These are phyloP conservation scores for Sisymbrium irio DNA, from an alignment of 345 rosid genomes.

Conservation along the genomic window DNA sequence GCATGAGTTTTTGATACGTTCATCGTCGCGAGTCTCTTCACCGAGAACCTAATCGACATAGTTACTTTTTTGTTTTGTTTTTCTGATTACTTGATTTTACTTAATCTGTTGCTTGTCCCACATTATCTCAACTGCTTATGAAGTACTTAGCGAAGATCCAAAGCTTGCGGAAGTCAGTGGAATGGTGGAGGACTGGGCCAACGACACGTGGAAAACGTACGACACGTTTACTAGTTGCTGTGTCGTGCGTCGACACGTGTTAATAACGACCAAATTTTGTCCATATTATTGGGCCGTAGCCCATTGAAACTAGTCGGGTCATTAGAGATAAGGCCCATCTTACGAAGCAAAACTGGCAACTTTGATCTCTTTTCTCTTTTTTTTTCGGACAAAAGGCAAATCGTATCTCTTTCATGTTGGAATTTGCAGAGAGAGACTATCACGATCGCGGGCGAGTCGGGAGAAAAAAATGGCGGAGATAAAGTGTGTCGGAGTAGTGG, in stretches of 20 bases:
- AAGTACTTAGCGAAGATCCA: conserved; percentile 29
- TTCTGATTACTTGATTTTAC: background rate
- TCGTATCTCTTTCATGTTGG: background rate
- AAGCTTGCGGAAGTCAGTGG: conserved; percentile 15
- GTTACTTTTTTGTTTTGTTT: background rate
- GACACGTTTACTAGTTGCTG: conserved; percentile 23
- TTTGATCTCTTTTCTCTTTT: background rate
- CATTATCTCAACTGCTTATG: conserved; percentile 12
- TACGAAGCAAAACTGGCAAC: background rate
- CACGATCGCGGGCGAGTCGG: conserved; percentile 12
- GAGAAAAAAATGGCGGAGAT: conserved; percentile 41
- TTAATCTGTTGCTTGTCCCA: conserved; percentile 8
- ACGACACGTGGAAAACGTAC: conserved; percentile 15
- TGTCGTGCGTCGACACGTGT: conserved; percentile 17
- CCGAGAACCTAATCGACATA: conserved; percentile 17
- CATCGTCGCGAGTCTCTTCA: conserved; percentile 17
- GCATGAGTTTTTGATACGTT: conserved; percentile 13
- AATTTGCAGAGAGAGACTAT: background rate
- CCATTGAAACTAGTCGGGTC: background rate
- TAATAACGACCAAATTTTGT: background rate
- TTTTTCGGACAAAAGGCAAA: no score
- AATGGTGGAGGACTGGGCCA: background rate
- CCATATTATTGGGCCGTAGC: background rate
- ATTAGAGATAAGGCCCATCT: background rate
- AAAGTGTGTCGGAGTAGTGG: conserved; percentile 64